Conservation (phyloP, 495 filamentous ascomycete species). For the Tuber microsphaerosporum region DNA sequence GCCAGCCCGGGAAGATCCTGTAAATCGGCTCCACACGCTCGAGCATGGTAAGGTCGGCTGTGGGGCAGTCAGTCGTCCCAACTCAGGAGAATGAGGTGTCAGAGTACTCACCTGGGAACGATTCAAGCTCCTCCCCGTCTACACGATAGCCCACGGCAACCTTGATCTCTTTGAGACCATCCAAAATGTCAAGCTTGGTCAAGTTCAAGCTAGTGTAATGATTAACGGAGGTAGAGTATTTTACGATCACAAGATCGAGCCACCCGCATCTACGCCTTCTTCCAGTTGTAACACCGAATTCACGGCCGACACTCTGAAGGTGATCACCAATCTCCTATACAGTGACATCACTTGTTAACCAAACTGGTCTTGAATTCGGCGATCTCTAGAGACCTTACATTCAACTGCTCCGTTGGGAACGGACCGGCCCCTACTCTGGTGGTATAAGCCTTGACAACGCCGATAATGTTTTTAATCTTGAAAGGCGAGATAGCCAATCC, state of each 20-base stretch:
- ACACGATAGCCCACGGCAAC: slow-evolving; percentile 65
- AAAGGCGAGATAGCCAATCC: slow-evolving; percentile 56
- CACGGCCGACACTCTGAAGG: slow-evolving; percentile 56
- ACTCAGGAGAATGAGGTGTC: too few species aligned
- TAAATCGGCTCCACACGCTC: slow-evolving; percentile 59
- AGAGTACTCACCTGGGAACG: slow-evolving; percentile 50
- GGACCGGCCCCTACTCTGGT: slow-evolving; percentile 72
- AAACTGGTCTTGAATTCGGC: not conserved
- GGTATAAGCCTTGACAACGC: slow-evolving; percentile 79
- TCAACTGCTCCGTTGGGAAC: slow-evolving; percentile 75
- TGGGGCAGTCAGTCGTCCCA: slow-evolving; percentile 7
- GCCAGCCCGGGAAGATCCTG: slow-evolving; percentile 71
- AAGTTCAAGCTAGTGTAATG: slow-evolving; percentile 73
- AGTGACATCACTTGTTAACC: not conserved
- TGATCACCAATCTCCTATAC: slow-evolving; percentile 53
- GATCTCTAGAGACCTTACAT: slow-evolving; percentile 43
- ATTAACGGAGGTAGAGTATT: slow-evolving; percentile 65
- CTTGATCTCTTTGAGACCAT: slow-evolving; percentile 73
- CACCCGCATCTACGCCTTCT: slow-evolving; percentile 78
- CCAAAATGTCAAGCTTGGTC: slow-evolving; percentile 83
- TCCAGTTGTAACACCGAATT: slow-evolving; percentile 79
- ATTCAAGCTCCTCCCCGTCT: slow-evolving; percentile 50
- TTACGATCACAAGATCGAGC: slow-evolving; percentile 81
- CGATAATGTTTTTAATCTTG: slow-evolving; percentile 60
- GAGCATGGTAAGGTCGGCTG: slow-evolving; percentile 58